Conservation (phyloP, 2,329 filamentous ascomycete species). For the Ceratocystis harringtonii region DNA sequence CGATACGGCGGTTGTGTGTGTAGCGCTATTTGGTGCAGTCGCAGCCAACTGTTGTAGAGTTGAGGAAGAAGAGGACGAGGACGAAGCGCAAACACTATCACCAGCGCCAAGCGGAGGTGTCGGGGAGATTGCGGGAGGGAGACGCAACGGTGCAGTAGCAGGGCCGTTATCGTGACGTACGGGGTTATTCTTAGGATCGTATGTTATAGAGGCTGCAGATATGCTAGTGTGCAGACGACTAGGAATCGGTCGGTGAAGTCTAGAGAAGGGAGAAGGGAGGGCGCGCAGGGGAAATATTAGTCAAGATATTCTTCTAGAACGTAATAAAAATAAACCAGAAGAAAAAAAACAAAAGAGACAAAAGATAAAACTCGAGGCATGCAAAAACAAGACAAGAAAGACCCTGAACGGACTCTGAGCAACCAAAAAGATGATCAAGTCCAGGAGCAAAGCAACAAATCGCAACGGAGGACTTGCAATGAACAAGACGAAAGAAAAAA, state of each 20-base stretch:
- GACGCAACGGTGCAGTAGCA: constrained; percentile 11
- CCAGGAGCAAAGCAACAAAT: not conserved
- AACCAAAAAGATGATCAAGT: not conserved
- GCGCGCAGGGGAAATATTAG: not conserved
- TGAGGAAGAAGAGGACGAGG: not conserved
- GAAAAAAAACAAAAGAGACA: not conserved
- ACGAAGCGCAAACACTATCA: not conserved
- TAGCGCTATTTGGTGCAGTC: not conserved
- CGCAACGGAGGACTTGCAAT: not conserved
- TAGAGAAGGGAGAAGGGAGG: not conserved
- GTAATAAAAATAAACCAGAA: not conserved
- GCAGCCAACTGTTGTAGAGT: not conserved
- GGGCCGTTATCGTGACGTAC: constrained; percentile 12
- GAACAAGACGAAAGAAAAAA: not conserved
- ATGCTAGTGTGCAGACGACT: constrained; percentile 15
- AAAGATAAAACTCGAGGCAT: too few species aligned
- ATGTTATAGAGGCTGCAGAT: constrained; percentile 6
- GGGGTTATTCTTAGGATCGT: not conserved
- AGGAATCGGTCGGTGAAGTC: constrained; percentile 10
- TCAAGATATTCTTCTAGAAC: not conserved
- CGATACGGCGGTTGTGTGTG: not conserved
- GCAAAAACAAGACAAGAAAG: not conserved
- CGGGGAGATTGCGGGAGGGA: not conserved
- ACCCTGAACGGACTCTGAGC: not conserved
- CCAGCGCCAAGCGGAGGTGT: not conserved